Conservation (phyloP, 768 basidiomycete species). For the Naganishia friedmannii region DNA sequence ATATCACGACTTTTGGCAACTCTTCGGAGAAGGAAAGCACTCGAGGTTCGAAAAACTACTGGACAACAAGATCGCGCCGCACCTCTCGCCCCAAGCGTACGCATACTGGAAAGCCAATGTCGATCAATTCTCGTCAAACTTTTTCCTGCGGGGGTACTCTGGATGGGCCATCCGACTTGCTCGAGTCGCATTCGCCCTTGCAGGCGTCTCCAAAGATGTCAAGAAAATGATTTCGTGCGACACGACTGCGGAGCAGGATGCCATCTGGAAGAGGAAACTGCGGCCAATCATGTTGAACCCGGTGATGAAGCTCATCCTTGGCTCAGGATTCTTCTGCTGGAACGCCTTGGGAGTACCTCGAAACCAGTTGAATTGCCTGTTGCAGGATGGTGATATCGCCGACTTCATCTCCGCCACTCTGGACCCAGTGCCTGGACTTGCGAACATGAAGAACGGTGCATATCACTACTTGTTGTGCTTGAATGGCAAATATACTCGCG, state of each 20-base stretch:
- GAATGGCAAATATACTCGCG: constrained; percentile 61
- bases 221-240: constrained; percentile 59
- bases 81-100: constrained; percentile 64
- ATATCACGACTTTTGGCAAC: constrained; percentile 62
- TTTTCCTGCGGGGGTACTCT: constrained; percentile 68
- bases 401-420: constrained; percentile 54
- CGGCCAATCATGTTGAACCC: constrained; percentile 64
- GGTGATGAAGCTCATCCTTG: constrained; percentile 53
- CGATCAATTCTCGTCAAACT: constrained; percentile 56
- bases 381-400: constrained; percentile 53
- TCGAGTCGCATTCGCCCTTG: constrained; percentile 60
- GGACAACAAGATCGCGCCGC: constrained; percentile 63
- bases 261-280: constrained; percentile 63
- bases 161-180: constrained; percentile 67
- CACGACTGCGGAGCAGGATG: constrained; percentile 61
- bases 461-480: constrained; percentile 63
- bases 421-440: constrained; percentile 52
- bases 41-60: constrained; percentile 62
- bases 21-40: constrained; percentile 69
- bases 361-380: constrained; percentile 65
- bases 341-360: constrained; percentile 73
- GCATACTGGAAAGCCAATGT: constrained; percentile 72
- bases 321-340: constrained; percentile 61
- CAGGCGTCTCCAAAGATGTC: constrained; percentile 62
- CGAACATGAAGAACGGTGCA: constrained; percentile 59